Evolutionary conservation across 2,329 filamentous ascomycete species (phyloP).

Genomic region (Nemania abortiva): DNA sequence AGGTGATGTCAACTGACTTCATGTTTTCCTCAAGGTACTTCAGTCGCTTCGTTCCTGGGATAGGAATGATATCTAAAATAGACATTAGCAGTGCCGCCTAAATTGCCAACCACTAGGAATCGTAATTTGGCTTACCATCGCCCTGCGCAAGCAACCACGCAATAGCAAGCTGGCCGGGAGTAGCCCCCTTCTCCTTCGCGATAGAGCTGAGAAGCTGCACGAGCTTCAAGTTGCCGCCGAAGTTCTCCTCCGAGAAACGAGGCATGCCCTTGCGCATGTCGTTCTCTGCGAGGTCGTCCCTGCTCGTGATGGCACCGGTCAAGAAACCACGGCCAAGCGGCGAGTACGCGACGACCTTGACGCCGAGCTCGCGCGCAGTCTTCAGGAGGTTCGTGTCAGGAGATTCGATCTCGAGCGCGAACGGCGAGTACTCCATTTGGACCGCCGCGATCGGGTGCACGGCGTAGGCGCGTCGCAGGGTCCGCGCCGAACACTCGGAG

Average conservation of each 20-base stretch:
- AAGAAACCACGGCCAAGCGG: constrained; percentile 68
- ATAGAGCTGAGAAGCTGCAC: constrained; percentile 46
- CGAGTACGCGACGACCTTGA: constrained; percentile 66
- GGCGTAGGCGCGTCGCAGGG: constrained; percentile 61
- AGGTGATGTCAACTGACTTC: constrained; percentile 49
- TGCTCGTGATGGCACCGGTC: constrained; percentile 59
- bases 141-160: constrained; percentile 66
- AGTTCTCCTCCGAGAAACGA: constrained; percentile 61
- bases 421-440: constrained; percentile 66
- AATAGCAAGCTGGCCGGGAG: constrained; percentile 64
- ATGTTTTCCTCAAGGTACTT: constrained; percentile 53
- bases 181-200: constrained; percentile 54
- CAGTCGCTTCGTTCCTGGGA: constrained; percentile 52
- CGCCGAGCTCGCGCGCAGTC: constrained; percentile 65
- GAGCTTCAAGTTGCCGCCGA: constrained; percentile 60
- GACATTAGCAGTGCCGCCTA: constrained; percentile 59
- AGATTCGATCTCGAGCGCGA: constrained; percentile 69
- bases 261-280: constrained; percentile 58
- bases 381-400: constrained; percentile 60
- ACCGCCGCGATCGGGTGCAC: constrained; percentile 62
- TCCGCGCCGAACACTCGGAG: constrained; percentile 59
- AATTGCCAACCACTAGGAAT: neutral
- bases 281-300: constrained; percentile 56
- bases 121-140: constrained; percentile 46
- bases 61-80: constrained; percentile 56